Percentiles rank a stretch among this genome's conserved stretches.
Evolutionary conservation across 2,329 filamentous ascomycete genomes (phyloP).

Genomic region (Penicillium sp.): DNA sequence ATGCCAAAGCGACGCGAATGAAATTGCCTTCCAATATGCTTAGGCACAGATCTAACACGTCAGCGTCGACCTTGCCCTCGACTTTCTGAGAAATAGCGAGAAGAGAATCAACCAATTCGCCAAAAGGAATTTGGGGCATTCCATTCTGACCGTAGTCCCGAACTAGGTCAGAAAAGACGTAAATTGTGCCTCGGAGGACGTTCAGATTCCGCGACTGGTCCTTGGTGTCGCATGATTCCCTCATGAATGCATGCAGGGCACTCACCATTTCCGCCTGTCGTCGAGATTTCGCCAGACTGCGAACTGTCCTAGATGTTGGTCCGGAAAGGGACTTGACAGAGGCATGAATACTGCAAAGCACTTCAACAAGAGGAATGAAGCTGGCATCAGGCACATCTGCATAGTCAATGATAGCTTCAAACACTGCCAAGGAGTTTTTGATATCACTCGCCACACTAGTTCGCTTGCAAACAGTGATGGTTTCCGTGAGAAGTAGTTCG

Average conservation of each 20-base stretch:
- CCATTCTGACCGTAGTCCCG: conserved; percentile 38
- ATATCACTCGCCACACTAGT: conserved; percentile 42
- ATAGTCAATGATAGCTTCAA: conserved; percentile 42
- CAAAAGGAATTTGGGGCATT: conserved; percentile 38
- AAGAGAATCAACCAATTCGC: conserved; percentile 35
- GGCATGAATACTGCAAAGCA: conserved; percentile 44
- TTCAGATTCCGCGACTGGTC: conserved; percentile 38
- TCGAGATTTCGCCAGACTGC: conserved; percentile 40
- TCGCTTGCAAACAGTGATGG: conserved; percentile 39
- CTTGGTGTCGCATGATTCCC: conserved; percentile 25
- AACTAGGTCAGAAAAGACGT: conserved; percentile 41
- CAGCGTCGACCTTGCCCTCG: conserved; percentile 38
- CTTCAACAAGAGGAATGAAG: conserved; percentile 38
- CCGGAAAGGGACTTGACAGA: conserved; percentile 43
- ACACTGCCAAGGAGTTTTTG: conserved; percentile 40
- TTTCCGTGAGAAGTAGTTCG: conserved; percentile 34
- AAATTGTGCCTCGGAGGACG: conserved; percentile 39
- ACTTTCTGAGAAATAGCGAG: conserved; percentile 32
- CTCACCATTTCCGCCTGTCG: conserved; percentile 38
- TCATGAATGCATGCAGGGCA: conserved; percentile 36
- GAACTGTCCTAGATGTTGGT: conserved; percentile 41
- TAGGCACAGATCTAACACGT: conserved; percentile 40
- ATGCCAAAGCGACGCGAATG: conserved; percentile 27
- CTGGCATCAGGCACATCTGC: conserved; percentile 38
- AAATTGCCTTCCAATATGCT: conserved; percentile 40